Conservation (phyloP, 257 asterid species). For the Voacanga thouarsii region DNA sequence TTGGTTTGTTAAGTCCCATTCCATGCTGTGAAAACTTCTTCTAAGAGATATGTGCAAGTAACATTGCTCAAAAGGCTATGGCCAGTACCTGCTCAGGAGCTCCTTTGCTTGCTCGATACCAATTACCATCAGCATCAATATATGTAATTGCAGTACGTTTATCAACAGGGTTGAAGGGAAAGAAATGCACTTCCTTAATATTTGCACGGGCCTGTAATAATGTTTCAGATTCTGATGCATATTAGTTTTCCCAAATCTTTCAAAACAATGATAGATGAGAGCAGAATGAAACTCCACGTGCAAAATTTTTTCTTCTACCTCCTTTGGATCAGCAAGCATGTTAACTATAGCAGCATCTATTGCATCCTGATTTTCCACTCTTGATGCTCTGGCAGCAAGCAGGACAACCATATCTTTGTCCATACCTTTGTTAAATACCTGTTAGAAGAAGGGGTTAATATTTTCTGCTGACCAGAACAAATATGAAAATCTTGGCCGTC, state of each 20-base stretch:
- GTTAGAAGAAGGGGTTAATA: neutral
- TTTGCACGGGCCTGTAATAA: conserved; percentile 24
- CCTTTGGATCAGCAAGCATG: conserved; percentile 36
- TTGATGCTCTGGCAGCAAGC: conserved; percentile 32
- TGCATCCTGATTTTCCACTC: conserved; percentile 36
- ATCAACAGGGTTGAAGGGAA: conserved; percentile 34
- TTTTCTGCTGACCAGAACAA: neutral
- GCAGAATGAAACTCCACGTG: neutral
- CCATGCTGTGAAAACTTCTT: neutral
- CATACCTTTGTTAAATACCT: conserved; percentile 28
- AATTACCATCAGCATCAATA: conserved; percentile 24
- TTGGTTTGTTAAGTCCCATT: no score
- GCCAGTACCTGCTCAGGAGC: conserved; percentile 32
- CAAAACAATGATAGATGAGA: neutral
- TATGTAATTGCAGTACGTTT: conserved; percentile 33
- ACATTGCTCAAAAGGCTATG: neutral
- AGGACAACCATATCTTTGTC: conserved; percentile 28
- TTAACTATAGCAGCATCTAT: conserved; percentile 29
- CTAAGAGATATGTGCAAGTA: neutral
- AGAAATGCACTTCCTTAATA: conserved; percentile 28
- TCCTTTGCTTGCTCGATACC: conserved; percentile 33
- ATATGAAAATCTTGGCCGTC: neutral
- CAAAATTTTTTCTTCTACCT: conserved; percentile 7
- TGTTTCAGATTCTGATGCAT: neutral
- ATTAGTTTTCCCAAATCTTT: neutral